phyloP scores from a whole-genome alignment of 2,329 filamentous ascomycete genomes.

The Aspergillus viridinutans region DNA sequence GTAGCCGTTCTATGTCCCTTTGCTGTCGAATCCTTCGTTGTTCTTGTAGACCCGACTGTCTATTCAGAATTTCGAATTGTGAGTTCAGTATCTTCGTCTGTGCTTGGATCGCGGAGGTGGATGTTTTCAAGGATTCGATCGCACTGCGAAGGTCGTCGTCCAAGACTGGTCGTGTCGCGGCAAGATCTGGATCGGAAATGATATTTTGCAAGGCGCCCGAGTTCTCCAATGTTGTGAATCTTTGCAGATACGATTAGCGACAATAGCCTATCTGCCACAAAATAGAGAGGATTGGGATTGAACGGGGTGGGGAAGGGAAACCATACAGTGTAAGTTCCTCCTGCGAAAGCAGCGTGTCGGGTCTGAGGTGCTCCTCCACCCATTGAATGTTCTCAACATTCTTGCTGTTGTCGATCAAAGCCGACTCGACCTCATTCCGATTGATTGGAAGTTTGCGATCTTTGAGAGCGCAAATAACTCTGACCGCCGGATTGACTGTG shows the following conservation, averaged over 20 bases:
- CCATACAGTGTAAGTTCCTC: constrained; percentile 37
- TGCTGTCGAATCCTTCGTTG: constrained; percentile 20
- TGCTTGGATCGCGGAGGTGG: constrained; percentile 31
- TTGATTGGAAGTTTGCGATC: constrained; percentile 27
- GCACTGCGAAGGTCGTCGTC: constrained; percentile 36
- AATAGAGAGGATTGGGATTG: neutral
- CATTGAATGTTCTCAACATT: constrained; percentile 25
- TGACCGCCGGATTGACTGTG: constrained; percentile 14
- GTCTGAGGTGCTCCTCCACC: constrained; percentile 28
- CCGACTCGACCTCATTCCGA: constrained; percentile 24
- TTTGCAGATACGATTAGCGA: constrained; percentile 8
- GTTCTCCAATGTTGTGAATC: constrained; percentile 33
- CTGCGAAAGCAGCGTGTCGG: constrained; percentile 35
- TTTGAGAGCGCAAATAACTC: constrained; percentile 24
- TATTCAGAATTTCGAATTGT: constrained; percentile 30
- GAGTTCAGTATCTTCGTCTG: constrained; percentile 29
- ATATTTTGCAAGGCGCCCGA: constrained; percentile 27
- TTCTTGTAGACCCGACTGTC: constrained; percentile 19
- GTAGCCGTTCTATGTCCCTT: constrained; percentile 27
- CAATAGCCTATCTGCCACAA: neutral
- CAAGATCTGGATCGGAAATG: constrained; percentile 23
- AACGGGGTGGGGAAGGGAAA: neutral
- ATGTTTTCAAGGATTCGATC: constrained; percentile 34
- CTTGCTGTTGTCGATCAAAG: constrained; percentile 19
- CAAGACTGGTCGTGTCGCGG: constrained; percentile 33